phyloP scores from a whole-genome alignment of 345 rosid species.

The Camelina neglecta region DNA sequence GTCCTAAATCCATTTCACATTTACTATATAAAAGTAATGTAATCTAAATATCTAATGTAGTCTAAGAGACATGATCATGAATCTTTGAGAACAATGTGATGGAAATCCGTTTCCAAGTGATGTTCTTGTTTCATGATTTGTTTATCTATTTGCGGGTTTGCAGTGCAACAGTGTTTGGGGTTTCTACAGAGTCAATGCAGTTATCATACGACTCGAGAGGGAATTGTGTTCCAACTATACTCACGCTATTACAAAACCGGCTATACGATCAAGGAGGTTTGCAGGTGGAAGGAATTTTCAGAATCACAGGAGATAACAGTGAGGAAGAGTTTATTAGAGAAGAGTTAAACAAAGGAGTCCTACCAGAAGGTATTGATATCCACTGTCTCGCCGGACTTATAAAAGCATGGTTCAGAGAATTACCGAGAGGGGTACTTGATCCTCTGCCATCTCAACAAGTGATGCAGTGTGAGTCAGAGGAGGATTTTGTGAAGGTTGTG shows the following conservation, averaged over 20 bases:
- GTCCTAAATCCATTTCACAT: neutral
- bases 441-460: constrained; percentile 76
- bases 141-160: constrained; percentile 27
- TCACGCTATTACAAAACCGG: constrained; percentile 74
- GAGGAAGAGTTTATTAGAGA: constrained; percentile 85
- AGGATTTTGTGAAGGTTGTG: constrained; percentile 74
- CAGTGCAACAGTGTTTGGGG: constrained; percentile 91
- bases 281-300: constrained; percentile 86
- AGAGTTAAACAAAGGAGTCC: constrained; percentile 72
- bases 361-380: constrained; percentile 69
- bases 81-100: constrained; percentile 1
- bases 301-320: constrained; percentile 81
- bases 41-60: neutral
- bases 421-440: constrained; percentile 82
- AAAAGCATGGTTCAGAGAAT: constrained; percentile 92
- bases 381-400: constrained; percentile 88
- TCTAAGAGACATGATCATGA: constrained; percentile 4
- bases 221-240: constrained; percentile 81
- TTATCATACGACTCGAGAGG: constrained; percentile 84
- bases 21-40: neutral
- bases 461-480: constrained; percentile 81
- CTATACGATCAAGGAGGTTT: constrained; percentile 81
- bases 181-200: constrained; percentile 93
- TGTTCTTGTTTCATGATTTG: neutral
- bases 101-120: neutral